phyloP scores from a whole-genome alignment of 2,329 filamentous ascomycete genomes.

The Endoconidiophora polonica region DNA sequence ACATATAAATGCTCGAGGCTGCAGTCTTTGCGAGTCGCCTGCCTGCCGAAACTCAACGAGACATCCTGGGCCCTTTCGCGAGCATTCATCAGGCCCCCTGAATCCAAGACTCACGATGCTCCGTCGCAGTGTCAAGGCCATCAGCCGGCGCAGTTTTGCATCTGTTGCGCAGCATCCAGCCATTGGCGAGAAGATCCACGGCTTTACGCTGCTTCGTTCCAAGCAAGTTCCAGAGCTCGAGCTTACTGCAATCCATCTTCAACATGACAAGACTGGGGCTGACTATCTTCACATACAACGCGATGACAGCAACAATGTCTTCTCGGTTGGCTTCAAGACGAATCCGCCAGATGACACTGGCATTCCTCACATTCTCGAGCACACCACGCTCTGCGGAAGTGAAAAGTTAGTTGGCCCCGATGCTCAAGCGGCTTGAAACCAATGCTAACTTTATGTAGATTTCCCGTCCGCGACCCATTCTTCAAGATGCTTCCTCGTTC shows the following conservation, averaged over 20 bases:
- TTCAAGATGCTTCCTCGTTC: slow-evolving; percentile 99
- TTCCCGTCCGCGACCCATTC: slow-evolving; percentile 95
- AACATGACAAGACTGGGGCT: slow-evolving; percentile 88
- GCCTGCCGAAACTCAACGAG: no score
- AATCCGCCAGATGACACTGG: slow-evolving; percentile 94
- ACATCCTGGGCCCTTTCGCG: neutral
- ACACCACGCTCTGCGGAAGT: slow-evolving; percentile 91
- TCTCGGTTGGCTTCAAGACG: slow-evolving; percentile 97
- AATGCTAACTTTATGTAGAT: slow-evolving; percentile 34
- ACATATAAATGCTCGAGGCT: no score
- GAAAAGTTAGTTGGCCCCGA: slow-evolving; percentile 46
- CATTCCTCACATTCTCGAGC: slow-evolving; percentile 91
- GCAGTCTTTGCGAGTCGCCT: no score
- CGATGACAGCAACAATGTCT: slow-evolving; percentile 97
- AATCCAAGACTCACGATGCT: slow-evolving; percentile 6
- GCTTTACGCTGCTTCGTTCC: slow-evolving; percentile 75
- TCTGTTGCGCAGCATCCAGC: slow-evolving; percentile 31
- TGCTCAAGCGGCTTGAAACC: neutral
- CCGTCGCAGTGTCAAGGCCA: slow-evolving; percentile 9
- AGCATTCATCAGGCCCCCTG: neutral
- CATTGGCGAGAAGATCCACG: slow-evolving; percentile 73
- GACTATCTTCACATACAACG: slow-evolving; percentile 91
- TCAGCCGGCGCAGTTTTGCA: slow-evolving; percentile 11
- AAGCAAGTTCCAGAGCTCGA: slow-evolving; percentile 92
- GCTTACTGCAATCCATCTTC: slow-evolving; percentile 74